A percentile compares a stretch with the other conserved stretches of the same genome.
phyloP scores from a whole-genome alignment of 768 basidiomycete genomes.

The Leccinum incarnatum region DNA sequence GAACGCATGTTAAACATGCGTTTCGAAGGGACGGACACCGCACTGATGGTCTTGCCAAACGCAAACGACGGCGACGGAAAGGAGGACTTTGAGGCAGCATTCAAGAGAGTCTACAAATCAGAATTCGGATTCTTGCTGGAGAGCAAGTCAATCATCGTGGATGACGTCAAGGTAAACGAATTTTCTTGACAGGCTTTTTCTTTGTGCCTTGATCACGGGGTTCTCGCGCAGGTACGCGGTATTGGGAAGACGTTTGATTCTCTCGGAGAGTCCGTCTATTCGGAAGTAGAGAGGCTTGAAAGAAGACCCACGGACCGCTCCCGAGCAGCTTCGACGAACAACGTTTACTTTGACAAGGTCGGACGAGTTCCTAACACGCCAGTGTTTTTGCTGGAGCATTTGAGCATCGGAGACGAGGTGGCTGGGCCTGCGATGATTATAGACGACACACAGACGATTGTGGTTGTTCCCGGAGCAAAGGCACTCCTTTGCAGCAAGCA shows the following conservation, averaged over 20 bases:
- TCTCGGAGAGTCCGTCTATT: conserved; percentile 75
- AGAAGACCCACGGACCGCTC: conserved; percentile 36
- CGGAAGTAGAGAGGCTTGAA: conserved; percentile 60
- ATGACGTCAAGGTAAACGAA: conserved; percentile 77
- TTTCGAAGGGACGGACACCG: conserved; percentile 91
- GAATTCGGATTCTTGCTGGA: conserved; percentile 94
- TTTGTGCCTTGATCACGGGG: background rate
- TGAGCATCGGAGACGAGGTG: conserved; percentile 69
- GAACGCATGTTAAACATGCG: conserved; percentile 91
- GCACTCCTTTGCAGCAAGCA: conserved; percentile 69
- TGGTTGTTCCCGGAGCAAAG: conserved; percentile 72
- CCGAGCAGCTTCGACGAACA: conserved; percentile 52
- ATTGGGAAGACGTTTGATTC: conserved; percentile 88
- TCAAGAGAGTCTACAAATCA: conserved; percentile 74
- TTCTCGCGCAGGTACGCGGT: conserved; percentile 62
- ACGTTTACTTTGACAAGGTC: conserved; percentile 80
- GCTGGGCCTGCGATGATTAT: conserved; percentile 92
- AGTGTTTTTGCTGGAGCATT: conserved; percentile 65
- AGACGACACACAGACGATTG: conserved; percentile 93
- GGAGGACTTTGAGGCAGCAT: conserved; percentile 77
- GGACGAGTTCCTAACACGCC: conserved; percentile 79
- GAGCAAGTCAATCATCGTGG: conserved; percentile 78
- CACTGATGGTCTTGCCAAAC: conserved; percentile 78
- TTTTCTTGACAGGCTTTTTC: background rate
- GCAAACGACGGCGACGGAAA: conserved; percentile 47